These are phyloP conservation scores for Paralagenidium karlingii DNA, from an alignment of 352 stramenopile genomes.

Conservation along the genomic window DNA sequence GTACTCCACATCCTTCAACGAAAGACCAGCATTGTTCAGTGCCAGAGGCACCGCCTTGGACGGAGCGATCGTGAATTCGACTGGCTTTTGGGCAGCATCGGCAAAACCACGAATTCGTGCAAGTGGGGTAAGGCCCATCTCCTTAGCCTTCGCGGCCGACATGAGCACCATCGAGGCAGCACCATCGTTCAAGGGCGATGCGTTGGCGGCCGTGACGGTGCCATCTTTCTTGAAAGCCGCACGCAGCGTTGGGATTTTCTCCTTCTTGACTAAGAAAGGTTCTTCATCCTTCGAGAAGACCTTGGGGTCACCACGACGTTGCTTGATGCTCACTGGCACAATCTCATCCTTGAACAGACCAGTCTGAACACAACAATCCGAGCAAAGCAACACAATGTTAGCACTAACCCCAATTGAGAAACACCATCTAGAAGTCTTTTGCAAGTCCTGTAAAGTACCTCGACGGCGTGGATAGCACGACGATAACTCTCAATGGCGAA, in stretches of 20 bases:
- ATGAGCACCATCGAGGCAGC: constrained; percentile 94
- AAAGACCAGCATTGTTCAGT: constrained; percentile 84
- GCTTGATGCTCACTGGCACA: constrained; percentile 80
- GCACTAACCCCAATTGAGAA: too few species aligned
- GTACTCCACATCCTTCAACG: constrained; percentile 91
- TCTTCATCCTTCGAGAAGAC: constrained; percentile 89
- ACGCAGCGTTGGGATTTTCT: constrained; percentile 85
- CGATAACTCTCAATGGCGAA: constrained; percentile 91
- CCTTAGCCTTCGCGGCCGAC: constrained; percentile 79
- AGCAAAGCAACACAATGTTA: too few species aligned
- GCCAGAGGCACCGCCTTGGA: constrained; percentile 90
- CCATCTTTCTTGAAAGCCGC: constrained; percentile 94
- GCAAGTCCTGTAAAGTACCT: too few species aligned
- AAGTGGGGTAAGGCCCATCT: constrained; percentile 62
- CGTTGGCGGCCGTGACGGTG: constrained; percentile 95
- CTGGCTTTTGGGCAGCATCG: constrained; percentile 79
- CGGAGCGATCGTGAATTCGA: constrained; percentile 95
- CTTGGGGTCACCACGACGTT: constrained; percentile 31
- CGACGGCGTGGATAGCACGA: constrained; percentile 53
- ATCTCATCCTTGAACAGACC: constrained; percentile 87
- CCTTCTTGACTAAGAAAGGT: constrained; percentile 78
- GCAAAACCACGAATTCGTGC: constrained; percentile 73
- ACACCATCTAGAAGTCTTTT: too few species aligned
- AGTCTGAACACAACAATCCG: too few species aligned
- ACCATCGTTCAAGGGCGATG: constrained; percentile 96